These are phyloP conservation scores for Schizophyllum commune DNA, from an alignment of 1,284 basidiomycete species.

Conservation along the genomic window DNA sequence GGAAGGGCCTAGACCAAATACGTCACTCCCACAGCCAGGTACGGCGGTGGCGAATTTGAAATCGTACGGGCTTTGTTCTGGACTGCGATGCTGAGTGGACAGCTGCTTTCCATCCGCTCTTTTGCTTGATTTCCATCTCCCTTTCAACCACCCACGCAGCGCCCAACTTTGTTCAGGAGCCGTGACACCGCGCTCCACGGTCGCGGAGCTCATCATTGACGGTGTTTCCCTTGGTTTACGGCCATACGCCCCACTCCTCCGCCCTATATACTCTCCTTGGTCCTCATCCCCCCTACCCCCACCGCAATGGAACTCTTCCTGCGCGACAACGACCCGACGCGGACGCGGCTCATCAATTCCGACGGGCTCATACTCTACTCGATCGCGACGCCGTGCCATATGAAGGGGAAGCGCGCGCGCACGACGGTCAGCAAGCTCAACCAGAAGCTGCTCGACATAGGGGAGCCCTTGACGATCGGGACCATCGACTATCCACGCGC, in stretches of 20 bases:
- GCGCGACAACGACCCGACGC: constrained; percentile 28
- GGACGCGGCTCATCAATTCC: constrained; percentile 23
- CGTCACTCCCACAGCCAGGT: neutral
- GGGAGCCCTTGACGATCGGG: neutral
- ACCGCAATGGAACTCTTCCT: constrained; percentile 20
- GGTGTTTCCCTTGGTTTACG: too few relatives aligned
- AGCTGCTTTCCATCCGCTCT: neutral
- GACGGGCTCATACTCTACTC: constrained; percentile 25
- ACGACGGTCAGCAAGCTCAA: constrained; percentile 14
- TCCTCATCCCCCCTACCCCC: neutral
- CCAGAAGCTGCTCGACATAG: neutral
- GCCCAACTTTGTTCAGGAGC: too few relatives aligned
- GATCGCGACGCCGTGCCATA: constrained; percentile 18
- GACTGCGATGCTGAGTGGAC: neutral
- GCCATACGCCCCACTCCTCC: neutral
- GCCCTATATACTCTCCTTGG: neutral
- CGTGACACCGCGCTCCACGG: too few relatives aligned
- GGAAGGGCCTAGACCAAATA: neutral
- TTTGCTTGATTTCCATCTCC: neutral
- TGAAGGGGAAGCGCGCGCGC: constrained; percentile 20
- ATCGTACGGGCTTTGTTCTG: neutral
- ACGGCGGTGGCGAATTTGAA: neutral
- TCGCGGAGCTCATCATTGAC: too few relatives aligned
- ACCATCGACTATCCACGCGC: neutral
- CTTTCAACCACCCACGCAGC: neutral